These are phyloP conservation scores for Boeremia lycopersici DNA, from an alignment of 2,329 filamentous ascomycete species.

Conservation along the genomic window DNA sequence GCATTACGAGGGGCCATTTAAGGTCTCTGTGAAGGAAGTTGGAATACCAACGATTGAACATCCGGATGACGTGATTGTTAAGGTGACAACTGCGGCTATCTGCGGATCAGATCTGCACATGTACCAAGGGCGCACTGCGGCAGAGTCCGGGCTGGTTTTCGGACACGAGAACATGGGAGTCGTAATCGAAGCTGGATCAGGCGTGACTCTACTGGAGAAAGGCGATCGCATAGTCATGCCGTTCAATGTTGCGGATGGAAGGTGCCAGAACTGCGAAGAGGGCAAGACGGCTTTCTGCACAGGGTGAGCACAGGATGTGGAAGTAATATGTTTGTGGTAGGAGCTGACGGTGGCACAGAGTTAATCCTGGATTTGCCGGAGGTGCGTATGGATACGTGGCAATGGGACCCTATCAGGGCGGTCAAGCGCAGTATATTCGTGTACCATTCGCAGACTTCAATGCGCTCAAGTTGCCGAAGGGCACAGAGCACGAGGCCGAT, in stretches of 20 bases:
- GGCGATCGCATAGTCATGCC: constrained; percentile 69
- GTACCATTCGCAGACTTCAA: constrained; percentile 73
- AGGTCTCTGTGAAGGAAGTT: constrained; percentile 67
- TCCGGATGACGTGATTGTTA: constrained; percentile 69
- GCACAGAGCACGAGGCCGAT: constrained; percentile 66
- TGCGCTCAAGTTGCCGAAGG: constrained; percentile 64
- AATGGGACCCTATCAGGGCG: constrained; percentile 62
- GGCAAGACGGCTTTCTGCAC: constrained; percentile 70
- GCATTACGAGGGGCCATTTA: constrained; percentile 66
- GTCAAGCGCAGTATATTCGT: constrained; percentile 68
- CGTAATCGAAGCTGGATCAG: constrained; percentile 60
- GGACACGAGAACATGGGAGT: constrained; percentile 68
- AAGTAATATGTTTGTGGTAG: not conserved
- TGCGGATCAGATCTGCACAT: constrained; percentile 62
- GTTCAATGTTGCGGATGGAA: constrained; percentile 59
- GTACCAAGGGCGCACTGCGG: constrained; percentile 70
- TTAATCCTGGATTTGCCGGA: constrained; percentile 65
- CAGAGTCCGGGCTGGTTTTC: constrained; percentile 66
- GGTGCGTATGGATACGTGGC: constrained; percentile 68
- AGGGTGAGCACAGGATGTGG: constrained; percentile 44
- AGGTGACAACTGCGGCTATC: constrained; percentile 67
- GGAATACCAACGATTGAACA: constrained; percentile 64
- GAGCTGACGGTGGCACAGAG: constrained; percentile 27
- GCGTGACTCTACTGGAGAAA: constrained; percentile 66
- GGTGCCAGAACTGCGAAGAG: constrained; percentile 69